phyloP scores from a whole-genome alignment of 1,139 yeast genomes.

The Pneumocystis canis region DNA sequence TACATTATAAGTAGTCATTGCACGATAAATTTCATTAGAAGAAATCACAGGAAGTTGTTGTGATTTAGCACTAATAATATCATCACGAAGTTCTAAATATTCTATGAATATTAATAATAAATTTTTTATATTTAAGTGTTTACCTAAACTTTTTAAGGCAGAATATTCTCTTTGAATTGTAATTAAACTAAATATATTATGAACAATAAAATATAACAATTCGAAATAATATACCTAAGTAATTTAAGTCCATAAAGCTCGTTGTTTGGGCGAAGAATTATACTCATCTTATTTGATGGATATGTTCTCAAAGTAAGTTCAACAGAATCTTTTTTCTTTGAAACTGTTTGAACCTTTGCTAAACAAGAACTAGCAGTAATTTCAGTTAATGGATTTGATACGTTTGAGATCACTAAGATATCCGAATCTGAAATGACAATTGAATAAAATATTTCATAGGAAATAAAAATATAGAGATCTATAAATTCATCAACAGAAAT shows the following conservation, averaged over 20 bases:
- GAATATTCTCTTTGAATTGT: conserved; percentile 88
- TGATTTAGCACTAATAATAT: conserved; percentile 55
- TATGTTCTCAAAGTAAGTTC: conserved; percentile 64
- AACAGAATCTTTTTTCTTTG: conserved; percentile 41
- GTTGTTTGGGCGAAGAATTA: conserved; percentile 47
- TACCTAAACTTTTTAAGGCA: conserved; percentile 57
- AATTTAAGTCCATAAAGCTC: conserved; percentile 54
- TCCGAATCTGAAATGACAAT: conserved; percentile 60
- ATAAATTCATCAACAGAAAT: conserved; percentile 74
- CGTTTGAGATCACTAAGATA: conserved; percentile 49
- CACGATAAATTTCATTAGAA: conserved; percentile 17
- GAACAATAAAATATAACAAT: neutral
- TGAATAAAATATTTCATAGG: conserved; percentile 37
- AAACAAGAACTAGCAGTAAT: conserved; percentile 35
- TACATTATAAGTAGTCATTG: conserved; percentile 37
- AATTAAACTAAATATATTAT: conserved; percentile 32
- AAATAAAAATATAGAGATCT: conserved; percentile 71
- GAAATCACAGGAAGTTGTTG: conserved; percentile 31
- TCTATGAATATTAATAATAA: conserved; percentile 15
- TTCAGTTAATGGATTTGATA: conserved; percentile 6
- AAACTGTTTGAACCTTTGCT: conserved; percentile 63
- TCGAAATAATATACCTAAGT: conserved; percentile 34
- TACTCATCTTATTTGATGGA: conserved; percentile 36
- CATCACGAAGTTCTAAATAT: conserved; percentile 57
- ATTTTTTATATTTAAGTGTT: neutral